Percentiles rank a stretch among this genome's conserved stretches.
phyloP scores from a whole-genome alignment of 176 grass and related monocot species.

The Triticum timopheevii region DNA sequence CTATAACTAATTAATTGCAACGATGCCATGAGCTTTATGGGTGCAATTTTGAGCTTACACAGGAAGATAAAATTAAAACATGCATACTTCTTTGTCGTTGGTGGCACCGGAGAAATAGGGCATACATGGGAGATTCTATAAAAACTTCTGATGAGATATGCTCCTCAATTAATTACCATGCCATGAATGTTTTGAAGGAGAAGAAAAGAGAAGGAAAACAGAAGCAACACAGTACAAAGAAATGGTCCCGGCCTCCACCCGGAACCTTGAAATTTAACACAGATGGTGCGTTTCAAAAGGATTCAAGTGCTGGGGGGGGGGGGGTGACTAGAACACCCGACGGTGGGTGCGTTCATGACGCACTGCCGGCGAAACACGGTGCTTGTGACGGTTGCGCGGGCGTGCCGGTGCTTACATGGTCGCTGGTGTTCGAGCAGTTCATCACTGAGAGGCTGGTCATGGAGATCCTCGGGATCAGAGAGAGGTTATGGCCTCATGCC shows the following conservation, averaged over 20 bases:
- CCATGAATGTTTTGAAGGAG: neutral
- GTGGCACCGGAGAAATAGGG: no score
- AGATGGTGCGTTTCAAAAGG: no score
- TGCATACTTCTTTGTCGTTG: neutral
- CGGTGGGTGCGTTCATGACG: no score
- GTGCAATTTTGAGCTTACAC: neutral
- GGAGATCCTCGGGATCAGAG: no score
- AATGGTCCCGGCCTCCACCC: neutral
- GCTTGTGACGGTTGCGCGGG: no score
- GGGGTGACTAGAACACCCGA: no score
- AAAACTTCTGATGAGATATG: neutral
- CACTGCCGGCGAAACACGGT: no score
- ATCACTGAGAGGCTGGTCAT: no score
- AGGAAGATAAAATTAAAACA: neutral
- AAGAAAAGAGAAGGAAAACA: neutral
- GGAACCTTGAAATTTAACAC: neutral
- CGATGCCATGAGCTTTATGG: neutral
- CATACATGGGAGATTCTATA: neutral
- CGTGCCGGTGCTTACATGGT: no score
- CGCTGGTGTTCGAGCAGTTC: no score
- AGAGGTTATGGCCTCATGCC: no score
- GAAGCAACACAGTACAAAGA: neutral
- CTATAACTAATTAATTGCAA: neutral
- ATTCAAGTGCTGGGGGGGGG: no score
- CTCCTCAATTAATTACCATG: neutral